Conservation (phyloP, 768 basidiomycete species). For the Panellus pusillus region DNA sequence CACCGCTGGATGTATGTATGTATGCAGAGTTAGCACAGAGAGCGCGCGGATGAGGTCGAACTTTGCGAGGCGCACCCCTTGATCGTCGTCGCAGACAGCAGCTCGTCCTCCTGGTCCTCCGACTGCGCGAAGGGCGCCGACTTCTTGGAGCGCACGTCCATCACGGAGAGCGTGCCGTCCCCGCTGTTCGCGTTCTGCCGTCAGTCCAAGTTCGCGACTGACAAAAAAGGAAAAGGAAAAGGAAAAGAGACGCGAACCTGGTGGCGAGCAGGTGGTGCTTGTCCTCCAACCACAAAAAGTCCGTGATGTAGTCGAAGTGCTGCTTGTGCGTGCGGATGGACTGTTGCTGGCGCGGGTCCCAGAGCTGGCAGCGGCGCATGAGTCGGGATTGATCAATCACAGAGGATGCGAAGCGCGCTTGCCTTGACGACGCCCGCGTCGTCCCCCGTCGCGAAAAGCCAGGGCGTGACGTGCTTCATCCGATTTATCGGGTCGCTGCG, state of each 20-base stretch:
- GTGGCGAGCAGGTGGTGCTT: slow-evolving; percentile 85
- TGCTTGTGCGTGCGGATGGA: slow-evolving; percentile 71
- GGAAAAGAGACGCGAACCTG: slow-evolving; percentile 52
- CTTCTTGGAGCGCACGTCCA: slow-evolving; percentile 86
- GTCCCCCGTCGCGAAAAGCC: slow-evolving; percentile 83
- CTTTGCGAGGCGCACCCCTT: too few relatives aligned
- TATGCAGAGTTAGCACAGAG: too few relatives aligned
- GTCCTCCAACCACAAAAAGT: slow-evolving; percentile 83
- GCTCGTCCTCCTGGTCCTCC: slow-evolving; percentile 95
- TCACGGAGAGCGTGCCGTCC: slow-evolving; percentile 90
- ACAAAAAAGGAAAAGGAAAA: too few relatives aligned
- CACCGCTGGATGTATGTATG: too few relatives aligned
- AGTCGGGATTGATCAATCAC: background rate
- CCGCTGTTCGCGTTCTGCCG: slow-evolving; percentile 63
- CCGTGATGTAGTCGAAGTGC: slow-evolving; percentile 93
- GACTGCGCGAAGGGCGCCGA: slow-evolving; percentile 78
- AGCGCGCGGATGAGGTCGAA: too few relatives aligned
- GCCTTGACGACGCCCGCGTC: slow-evolving; percentile 90
- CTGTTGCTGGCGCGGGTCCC: slow-evolving; percentile 79
- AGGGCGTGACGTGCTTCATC: slow-evolving; percentile 66
- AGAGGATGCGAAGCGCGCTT: slow-evolving; percentile 25
- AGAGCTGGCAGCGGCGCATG: slow-evolving; percentile 54
- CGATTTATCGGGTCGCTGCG: slow-evolving; percentile 72
- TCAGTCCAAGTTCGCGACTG: too few relatives aligned
- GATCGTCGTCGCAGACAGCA: slow-evolving; percentile 83